Conservation (phyloP, 306 rosid species). For the Rosa lucieae region DNA sequence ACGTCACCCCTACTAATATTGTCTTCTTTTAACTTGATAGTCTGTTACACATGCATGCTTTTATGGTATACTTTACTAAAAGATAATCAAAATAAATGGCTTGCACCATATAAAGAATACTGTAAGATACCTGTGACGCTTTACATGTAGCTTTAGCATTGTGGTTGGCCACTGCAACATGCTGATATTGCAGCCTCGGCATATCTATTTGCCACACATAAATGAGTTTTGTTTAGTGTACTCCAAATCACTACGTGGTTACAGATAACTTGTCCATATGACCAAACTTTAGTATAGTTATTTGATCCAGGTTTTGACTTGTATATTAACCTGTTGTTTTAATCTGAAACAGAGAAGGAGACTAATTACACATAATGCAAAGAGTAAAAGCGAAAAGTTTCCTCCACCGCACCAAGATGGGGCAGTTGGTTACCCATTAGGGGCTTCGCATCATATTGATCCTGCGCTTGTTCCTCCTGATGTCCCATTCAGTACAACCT, state of each 20-base stretch:
- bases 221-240: background rate
- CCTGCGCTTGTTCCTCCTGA: slow-evolving; percentile 67
- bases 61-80: slow-evolving; percentile 13
- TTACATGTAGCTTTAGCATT: background rate
- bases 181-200: background rate
- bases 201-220: background rate
- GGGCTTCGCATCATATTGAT: slow-evolving; percentile 81
- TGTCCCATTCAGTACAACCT: slow-evolving; percentile 61
- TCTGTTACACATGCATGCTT: slow-evolving; percentile 18
- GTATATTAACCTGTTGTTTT: slow-evolving; percentile 15
- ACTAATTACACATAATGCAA: slow-evolving; percentile 77
- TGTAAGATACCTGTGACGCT: background rate
- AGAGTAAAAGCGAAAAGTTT: slow-evolving; percentile 97
- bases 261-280: background rate
- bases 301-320: slow-evolving; percentile 17
- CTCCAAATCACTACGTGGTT: background rate
- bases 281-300: background rate
- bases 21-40: background rate
- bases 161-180: background rate
- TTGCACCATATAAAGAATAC: background rate
- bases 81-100: slow-evolving; percentile 12
- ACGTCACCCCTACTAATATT: slow-evolving; percentile 20
- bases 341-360: slow-evolving; percentile 75
- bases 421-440: slow-evolving; percentile 73
- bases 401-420: slow-evolving; percentile 98